Base-by-base conservation (phyloP, 164 flowering plant genomes). In the Echeveria elegans region DNA sequence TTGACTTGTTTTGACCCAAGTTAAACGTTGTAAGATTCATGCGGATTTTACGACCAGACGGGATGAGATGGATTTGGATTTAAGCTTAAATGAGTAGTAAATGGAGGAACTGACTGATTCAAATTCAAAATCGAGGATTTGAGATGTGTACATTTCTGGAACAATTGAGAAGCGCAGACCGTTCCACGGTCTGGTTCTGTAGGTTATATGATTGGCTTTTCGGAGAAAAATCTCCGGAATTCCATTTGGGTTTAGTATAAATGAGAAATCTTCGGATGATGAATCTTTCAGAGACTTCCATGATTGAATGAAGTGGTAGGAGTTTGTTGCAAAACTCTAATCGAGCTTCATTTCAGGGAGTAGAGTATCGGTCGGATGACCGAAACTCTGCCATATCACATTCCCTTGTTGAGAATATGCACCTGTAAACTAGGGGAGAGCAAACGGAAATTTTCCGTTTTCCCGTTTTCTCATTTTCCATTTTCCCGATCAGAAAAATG, bases 131-230 rank as follows among this genome's bases (percentile, higher is more conserved):
- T 47, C 30, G 5, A 79, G 11, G 7, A 52, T 38, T 6, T 66
- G 1, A 0, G 29, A 36, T 0, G 73, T 23, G 1, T 71, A 64
- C 87, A 81, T 78, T 16, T 77, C 81, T 5, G 89, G 88, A 0
- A 82, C 79, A 1, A 90, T 90, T 29, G 83, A 84, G 34, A 82
- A 89, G 32, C 82, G 47, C 1, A 59, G 7, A 0, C 92, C 92
- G 53, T 81, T 81, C 88, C 87, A 87, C 2, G 88, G 86, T 4
- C 96, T 90, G 32, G 78, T 77, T 24, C 88, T 71, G 43, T 74
- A 82, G 5, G 0, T 5, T 16, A 0, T 18, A 2, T 0, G 9
- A 1, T 59, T 37, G 1, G 61, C 26, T 4, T 66, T 58, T 48
- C 24, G 24, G 9, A 85, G 1, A 41, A 69, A 69, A 0, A 68